Base-by-base conservation (phyloP, 2,329 filamentous ascomycete species). In the Epicoccum sorghinum region DNA sequence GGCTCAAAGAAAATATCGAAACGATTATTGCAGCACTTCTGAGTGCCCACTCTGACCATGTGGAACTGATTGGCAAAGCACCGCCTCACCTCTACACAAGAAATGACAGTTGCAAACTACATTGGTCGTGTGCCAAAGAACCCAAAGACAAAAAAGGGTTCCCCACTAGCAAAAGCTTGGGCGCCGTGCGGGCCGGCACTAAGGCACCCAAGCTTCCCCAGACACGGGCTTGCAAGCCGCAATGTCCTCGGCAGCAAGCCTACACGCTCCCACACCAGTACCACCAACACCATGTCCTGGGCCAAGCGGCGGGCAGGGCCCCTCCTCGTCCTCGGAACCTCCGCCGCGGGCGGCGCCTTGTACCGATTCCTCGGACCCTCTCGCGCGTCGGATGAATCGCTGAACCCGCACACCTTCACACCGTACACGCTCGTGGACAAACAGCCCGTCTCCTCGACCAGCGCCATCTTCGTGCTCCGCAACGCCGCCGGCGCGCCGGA, bases 381-480 rank as follows among this genome's bases (percentile, higher is more conserved):
- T n/a, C 58, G 60, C 25, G 45, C 60, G 27, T 62, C 65, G n/a
- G 62, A 69, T 32, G 58, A 61, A 38, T 66, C 72, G 24, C 64
- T 91, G 55, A 87, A 89, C 75, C 72, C 78, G 12, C 77, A 79
- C 51, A 81, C 78, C 23, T 92, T 91, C 73, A 82, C 82, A 32
- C 82, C 84, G 3, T 93, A 89, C 75, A 83, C 80, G 24, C 82
- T 95, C 58, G 78, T 83, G 13, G 73, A 79, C 24, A 84, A 84
- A 61, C 82, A 88, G 44, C 75, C 79, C 23, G 82, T 91, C 38
- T 89, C 89, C 0, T 81, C 85, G 1, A 86, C 86, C 0, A 86
- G 84, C 52, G 86, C 89, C 64, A 82, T 93, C 61, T 83, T 93
- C 61, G 88, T 86, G 7, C 74, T 93, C 24, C 75, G 24, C 80